Base-by-base conservation (phyloP, 1,284 basidiomycete species). In the Leucoagaricus sp. region DNA sequence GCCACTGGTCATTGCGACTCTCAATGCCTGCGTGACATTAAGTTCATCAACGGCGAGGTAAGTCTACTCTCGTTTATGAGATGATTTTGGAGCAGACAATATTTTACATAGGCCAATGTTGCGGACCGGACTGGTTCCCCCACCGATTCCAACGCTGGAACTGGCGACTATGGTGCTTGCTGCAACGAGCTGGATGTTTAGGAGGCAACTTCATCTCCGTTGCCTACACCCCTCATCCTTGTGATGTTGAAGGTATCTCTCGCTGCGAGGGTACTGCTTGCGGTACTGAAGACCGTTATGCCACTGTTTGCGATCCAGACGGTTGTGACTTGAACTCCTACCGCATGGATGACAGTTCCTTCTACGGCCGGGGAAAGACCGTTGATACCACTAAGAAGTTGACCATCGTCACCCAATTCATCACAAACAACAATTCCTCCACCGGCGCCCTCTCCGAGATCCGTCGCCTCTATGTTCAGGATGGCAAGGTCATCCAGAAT, bases 1-100 rank as follows among this genome's bases (percentile, higher is more conserved):
- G n/a, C n/a, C n/a, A 61, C 60, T 19, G 60, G 57, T 13, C 58
- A 61, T 33, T 61, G 60, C 31, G 57, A 61, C 29, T 60, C 59
- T 8, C 59, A 60, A 33, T 60, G 59, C 42, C 59, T 57, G 29
- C 56, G 59, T 44, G 59, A 58, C 31, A 58, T 60, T 29, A 60
- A 60, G 29, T 60, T 58, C 33, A 60, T 60, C 23, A 40, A 55
- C 28, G 59, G 59, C 33, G 57, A 53, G 53, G 59, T 60, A 34
- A 31, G 59, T 49, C n/a, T n/a, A n/a, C n/a, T n/a, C n/a, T n/a
- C n/a, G n/a, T 25, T 12, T 2, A 13, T 23, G 13, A 31, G 5
- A 5, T 7, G 5, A 41, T 6, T 12, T 23, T 21, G 17, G 15
- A 5, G 5, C 17, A 25, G 7, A 44, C 25, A 17, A n/a, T n/a